phyloP scores from a whole-genome alignment of 139 green algal genomes.

The Coccomyxa sp. region DNA sequence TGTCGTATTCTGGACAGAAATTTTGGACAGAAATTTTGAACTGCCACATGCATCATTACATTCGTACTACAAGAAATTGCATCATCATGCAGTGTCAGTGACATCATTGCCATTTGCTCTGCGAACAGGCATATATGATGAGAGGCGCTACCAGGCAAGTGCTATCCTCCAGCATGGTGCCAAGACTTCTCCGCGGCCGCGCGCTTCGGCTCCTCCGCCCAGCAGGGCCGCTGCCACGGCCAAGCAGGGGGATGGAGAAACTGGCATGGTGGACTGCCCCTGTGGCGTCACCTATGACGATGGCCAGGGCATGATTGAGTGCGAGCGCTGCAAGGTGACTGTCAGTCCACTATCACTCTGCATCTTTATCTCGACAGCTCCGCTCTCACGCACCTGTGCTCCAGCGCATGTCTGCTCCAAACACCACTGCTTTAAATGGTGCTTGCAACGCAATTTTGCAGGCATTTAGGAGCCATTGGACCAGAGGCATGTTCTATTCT shows the following conservation, averaged over 20 bases:
- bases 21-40: too few relatives aligned
- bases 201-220: not conserved
- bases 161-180: not conserved
- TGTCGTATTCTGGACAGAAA: not conserved
- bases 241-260: not conserved
- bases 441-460: too few relatives aligned
- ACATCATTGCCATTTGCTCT: not conserved
- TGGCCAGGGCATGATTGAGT: slow-evolving; percentile 5
- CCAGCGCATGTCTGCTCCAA: too few relatives aligned
- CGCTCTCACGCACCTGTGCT: too few relatives aligned
- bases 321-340: not conserved
- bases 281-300: not conserved
- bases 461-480: too few relatives aligned
- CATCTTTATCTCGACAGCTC: too few relatives aligned
- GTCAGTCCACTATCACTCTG: too few relatives aligned
- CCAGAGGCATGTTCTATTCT: not conserved
- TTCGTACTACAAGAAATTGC: too few relatives aligned
- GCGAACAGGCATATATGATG: not conserved
- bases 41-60: not conserved
- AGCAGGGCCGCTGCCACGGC: not conserved
- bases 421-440: too few relatives aligned
- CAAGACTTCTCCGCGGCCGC: not conserved
- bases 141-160: not conserved
- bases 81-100: too few relatives aligned
- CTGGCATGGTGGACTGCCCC: not conserved